Conservation (phyloP, 192 early-diverging fungal species). For the Coemansia sp. region DNA sequence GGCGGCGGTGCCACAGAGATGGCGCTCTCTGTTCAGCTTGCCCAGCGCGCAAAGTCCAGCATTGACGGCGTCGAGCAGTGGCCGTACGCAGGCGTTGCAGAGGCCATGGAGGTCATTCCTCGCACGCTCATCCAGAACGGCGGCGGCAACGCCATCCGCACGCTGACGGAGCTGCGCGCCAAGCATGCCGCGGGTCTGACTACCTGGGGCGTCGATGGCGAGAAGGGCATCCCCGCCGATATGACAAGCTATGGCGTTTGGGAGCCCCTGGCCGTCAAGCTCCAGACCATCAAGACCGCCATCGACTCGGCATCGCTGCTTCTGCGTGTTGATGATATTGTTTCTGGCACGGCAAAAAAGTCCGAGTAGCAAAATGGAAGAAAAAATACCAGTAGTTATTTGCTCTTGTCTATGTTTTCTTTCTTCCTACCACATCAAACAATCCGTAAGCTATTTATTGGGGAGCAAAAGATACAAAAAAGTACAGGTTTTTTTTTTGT, state of each 20-base stretch:
- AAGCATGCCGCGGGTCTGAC: constrained; percentile 90
- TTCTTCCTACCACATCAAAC: not conserved
- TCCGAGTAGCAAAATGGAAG: constrained; percentile 12
- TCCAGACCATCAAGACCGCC: constrained; percentile 99
- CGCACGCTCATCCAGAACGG: constrained; percentile 99
- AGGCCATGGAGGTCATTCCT: constrained; percentile 97
- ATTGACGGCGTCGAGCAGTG: constrained; percentile 92
- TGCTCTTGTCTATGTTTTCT: not conserved
- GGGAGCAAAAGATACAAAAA: not conserved
- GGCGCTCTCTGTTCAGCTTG: constrained; percentile 88
- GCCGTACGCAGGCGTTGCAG: constrained; percentile 95
- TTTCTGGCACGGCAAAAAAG: constrained; percentile 64
- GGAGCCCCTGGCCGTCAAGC: constrained; percentile 99
- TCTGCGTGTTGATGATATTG: constrained; percentile 95
- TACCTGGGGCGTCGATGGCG: constrained; percentile 96
- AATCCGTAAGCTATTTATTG: no score
- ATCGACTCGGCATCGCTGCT: constrained; percentile 91
- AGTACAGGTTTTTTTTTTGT: not conserved
- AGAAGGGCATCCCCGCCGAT: constrained; percentile 87
- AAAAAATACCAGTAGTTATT: constrained; percentile 1
- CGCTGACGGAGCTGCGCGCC: constrained; percentile 90
- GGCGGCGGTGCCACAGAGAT: constrained; percentile 99
- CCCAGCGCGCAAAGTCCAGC: constrained; percentile 81
- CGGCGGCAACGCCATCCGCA: constrained; percentile 97
- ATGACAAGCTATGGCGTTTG: constrained; percentile 98